A percentile compares a stretch with the other conserved stretches of the same genome.
Conservation (phyloP, 2,329 filamentous ascomycete species). For the Diplocarpon mali region DNA sequence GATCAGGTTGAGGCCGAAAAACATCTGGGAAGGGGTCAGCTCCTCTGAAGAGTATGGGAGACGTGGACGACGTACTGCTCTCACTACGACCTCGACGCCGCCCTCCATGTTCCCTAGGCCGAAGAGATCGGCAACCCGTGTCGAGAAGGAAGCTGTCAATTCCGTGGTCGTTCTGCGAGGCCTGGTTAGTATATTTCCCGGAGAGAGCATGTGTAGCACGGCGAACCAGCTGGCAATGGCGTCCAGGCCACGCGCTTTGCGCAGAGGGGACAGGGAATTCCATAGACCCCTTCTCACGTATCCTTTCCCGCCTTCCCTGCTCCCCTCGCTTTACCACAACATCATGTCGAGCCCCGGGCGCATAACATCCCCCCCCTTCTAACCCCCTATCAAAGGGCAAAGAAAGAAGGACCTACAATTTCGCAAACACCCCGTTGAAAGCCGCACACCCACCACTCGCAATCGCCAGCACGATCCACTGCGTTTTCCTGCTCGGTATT, state of each 20-base stretch:
- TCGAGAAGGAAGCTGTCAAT: slow-evolving; percentile 42
- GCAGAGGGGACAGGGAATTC: too few species aligned
- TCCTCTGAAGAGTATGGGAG: neutral
- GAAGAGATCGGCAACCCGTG: slow-evolving; percentile 33
- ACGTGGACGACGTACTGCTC: slow-evolving; percentile 34
- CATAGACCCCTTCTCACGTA: too few species aligned
- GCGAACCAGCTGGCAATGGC: neutral
- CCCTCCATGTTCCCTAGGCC: slow-evolving; percentile 34
- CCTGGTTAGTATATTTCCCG: slow-evolving; percentile 4
- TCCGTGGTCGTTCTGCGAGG: slow-evolving; percentile 39
- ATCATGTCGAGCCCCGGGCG: too few species aligned
- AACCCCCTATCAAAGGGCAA: neutral
- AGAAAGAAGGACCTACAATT: slow-evolving; percentile 47
- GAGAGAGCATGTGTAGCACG: slow-evolving; percentile 3
- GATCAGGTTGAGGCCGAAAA: slow-evolving; percentile 52
- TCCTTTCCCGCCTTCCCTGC: too few species aligned
- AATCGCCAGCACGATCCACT: slow-evolving; percentile 60
- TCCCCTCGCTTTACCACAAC: too few species aligned
- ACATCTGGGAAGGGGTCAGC: slow-evolving; percentile 31
- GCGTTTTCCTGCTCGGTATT: slow-evolving; percentile 30
- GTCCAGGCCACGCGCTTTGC: neutral
- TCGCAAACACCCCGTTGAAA: slow-evolving; percentile 65
- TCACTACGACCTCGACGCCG: slow-evolving; percentile 37
- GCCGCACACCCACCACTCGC: slow-evolving; percentile 69
- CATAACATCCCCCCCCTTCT: neutral